Evolutionary conservation across 2,329 filamentous ascomycete species (phyloP).

Genomic region (Phyllosticta citrichinensis): DNA sequence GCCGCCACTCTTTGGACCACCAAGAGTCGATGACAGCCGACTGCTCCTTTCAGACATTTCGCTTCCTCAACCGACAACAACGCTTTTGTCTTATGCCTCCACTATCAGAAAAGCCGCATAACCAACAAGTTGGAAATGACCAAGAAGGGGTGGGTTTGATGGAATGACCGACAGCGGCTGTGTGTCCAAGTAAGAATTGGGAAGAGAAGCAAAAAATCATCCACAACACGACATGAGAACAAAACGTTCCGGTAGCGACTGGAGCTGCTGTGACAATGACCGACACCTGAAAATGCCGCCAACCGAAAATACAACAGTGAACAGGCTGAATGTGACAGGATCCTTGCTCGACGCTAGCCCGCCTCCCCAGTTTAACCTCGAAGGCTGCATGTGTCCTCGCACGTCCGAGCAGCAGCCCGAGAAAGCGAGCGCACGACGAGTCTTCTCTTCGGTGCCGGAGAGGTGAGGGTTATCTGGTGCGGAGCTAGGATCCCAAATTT

Average conservation of each 20-base stretch:
- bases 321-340: background rate
- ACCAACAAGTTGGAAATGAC: background rate
- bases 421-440: constrained; percentile 3
- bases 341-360: background rate
- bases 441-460: constrained; percentile 13
- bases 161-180: background rate
- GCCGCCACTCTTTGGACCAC: background rate
- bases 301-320: background rate
- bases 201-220: background rate
- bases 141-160: background rate
- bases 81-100: background rate
- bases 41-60: background rate
- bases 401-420: background rate
- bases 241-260: background rate
- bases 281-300: background rate
- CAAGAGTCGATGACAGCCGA: background rate
- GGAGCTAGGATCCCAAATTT: background rate
- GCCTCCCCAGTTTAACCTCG: constrained; percentile 26
- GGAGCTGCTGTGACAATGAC: background rate
- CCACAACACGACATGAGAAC: background rate
- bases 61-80: background rate
- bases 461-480: background rate
- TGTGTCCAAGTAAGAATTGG: background rate
- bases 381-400: constrained; percentile 9
- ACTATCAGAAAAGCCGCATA: background rate